Evolutionary conservation across 331 rosid genomes (phyloP).

Genomic region (Rosa hybrid): DNA sequence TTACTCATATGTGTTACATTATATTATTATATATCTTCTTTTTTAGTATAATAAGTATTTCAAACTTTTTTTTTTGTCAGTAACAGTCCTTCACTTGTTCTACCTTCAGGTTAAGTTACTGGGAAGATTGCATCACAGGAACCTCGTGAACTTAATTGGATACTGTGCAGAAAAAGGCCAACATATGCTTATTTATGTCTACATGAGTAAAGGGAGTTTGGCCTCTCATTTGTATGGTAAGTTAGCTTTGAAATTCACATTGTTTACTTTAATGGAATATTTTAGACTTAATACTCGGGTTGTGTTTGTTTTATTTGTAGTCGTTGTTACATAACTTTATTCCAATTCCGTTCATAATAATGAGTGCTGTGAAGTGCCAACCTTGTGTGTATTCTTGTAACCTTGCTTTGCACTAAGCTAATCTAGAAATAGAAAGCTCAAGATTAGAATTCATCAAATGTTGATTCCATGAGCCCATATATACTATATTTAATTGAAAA

Average conservation of each 20-base stretch:
- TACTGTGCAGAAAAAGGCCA: slow-evolving; percentile 93
- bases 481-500: neutral
- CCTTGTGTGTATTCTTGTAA: neutral
- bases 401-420: neutral
- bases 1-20: neutral
- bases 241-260: slow-evolving; percentile 32
- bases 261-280: neutral
- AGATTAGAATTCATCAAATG: neutral
- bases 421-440: neutral
- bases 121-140: slow-evolving; percentile 97
- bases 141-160: slow-evolving; percentile 90
- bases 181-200: slow-evolving; percentile 86
- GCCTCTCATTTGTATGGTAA: slow-evolving; percentile 95
- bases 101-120: slow-evolving; percentile 74
- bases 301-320: neutral
- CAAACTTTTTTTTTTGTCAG: neutral
- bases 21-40: neutral
- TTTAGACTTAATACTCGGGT: neutral
- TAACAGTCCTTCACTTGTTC: slow-evolving; percentile 18
- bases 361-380: neutral
- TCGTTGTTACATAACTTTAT: too few species aligned
- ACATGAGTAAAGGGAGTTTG: slow-evolving; percentile 89
- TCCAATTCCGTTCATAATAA: neutral
- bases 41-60: neutral
- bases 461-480: neutral